A percentile compares a stretch with the other conserved stretches of the same genome.
Conservation (phyloP, 2,329 filamentous ascomycete species). For the Mycosphaerelloides madeirae region DNA sequence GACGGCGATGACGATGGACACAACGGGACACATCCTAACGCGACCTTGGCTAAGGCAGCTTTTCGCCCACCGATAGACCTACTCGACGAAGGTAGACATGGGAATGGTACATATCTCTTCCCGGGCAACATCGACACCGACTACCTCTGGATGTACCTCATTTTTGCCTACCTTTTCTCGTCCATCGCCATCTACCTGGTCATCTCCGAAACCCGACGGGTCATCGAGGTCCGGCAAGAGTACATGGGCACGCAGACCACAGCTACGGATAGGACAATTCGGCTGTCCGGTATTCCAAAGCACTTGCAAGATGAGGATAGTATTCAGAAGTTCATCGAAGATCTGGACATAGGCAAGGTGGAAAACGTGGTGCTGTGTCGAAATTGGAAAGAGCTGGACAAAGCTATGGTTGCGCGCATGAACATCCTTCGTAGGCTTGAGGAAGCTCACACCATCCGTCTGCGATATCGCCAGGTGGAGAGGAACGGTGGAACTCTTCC, state of each 20-base stretch:
- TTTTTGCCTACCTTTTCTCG: constrained; percentile 94
- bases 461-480: constrained; percentile 54
- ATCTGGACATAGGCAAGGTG: constrained; percentile 81
- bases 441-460: constrained; percentile 72
- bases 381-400: constrained; percentile 79
- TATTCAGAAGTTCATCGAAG: constrained; percentile 83
- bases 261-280: constrained; percentile 91
- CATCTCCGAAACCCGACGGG: constrained; percentile 73
- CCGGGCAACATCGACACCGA: constrained; percentile 37
- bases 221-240: constrained; percentile 81
- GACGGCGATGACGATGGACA: constrained; percentile 17
- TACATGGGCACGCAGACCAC: constrained; percentile 92
- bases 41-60: constrained; percentile 3
- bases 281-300: constrained; percentile 78
- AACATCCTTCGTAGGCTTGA: constrained; percentile 68
- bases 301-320: constrained; percentile 75
- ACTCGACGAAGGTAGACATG: constrained; percentile 3
- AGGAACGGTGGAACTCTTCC: constrained; percentile 47
- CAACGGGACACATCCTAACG: constrained; percentile 12
- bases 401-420: constrained; percentile 63
- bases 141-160: constrained; percentile 87
- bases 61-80: constrained; percentile 15
- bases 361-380: constrained; percentile 81
- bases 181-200: constrained; percentile 76
- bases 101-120: constrained; percentile 9